Evolutionary conservation across 345 rosid genomes (phyloP).

Genomic region (Tarenaya hassleriana): DNA sequence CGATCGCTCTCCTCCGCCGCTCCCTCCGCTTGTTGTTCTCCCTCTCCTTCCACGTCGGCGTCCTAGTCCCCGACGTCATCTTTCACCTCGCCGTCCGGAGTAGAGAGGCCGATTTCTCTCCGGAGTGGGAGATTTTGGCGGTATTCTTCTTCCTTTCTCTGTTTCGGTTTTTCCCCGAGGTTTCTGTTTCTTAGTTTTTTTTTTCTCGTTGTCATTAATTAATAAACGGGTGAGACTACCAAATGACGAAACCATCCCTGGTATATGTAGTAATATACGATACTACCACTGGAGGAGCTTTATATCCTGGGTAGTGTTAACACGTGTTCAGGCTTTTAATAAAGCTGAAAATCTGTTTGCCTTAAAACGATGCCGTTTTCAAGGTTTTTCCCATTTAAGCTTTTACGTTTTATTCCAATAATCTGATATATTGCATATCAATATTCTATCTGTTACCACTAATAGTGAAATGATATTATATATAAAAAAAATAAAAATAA

Average conservation of each 20-base stretch:
- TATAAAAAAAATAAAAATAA: too few relatives aligned
- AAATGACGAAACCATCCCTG: constrained; percentile 24
- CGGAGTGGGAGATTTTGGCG: constrained; percentile 18
- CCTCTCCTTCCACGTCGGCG: too few relatives aligned
- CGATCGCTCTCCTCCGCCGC: constrained; percentile 81
- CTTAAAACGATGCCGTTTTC: constrained; percentile 3
- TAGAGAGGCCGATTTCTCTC: constrained; percentile 11
- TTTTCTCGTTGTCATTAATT: constrained; percentile 25
- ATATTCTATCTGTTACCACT: too few relatives aligned
- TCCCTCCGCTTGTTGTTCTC: constrained; percentile 95
- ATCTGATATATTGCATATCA: too few relatives aligned
- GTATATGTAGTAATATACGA: constrained; percentile 13
- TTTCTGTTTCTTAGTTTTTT: not conserved
- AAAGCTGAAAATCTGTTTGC: constrained; percentile 23
- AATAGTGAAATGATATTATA: too few relatives aligned
- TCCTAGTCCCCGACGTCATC: constrained; percentile 89
- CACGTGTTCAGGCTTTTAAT: constrained; percentile 60
- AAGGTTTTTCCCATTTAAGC: not conserved
- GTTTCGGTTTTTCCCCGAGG: not conserved
- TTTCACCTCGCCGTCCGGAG: not conserved
- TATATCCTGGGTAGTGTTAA: constrained; percentile 38
- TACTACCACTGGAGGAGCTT: constrained; percentile 24
- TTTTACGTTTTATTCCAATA: too few relatives aligned
- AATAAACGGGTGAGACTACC: constrained; percentile 18
- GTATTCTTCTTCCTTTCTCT: not conserved